These are phyloP conservation scores for Amesomyces nigricolor DNA, from an alignment of 2,329 filamentous ascomycete species.

Conservation along the genomic window DNA sequence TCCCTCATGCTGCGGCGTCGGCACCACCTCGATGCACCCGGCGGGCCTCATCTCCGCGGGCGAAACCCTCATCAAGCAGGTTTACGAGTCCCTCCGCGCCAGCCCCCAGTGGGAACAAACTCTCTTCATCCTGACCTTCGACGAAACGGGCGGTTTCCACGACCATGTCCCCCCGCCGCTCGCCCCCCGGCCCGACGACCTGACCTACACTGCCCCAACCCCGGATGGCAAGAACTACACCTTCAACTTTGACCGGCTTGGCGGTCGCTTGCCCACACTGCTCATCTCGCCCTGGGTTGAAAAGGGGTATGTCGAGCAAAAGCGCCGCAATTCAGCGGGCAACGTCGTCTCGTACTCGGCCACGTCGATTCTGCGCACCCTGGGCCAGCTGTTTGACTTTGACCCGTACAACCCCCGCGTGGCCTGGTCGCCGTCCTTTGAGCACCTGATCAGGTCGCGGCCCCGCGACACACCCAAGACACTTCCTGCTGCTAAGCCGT, in stretches of 20 bases:
- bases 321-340: constrained; percentile 32
- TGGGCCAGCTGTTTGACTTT: constrained; percentile 39
- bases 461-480: not conserved
- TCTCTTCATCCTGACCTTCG: constrained; percentile 42
- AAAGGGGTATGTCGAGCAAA: constrained; percentile 36
- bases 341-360: constrained; percentile 37
- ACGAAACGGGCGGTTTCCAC: constrained; percentile 43
- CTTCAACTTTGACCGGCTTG: constrained; percentile 37
- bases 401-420: constrained; percentile 35
- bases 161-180: constrained; percentile 42
- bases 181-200: constrained; percentile 35
- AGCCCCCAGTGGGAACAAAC: constrained; percentile 43
- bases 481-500: not conserved
- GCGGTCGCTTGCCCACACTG: constrained; percentile 39
- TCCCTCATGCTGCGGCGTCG: constrained; percentile 44
- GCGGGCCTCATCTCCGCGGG: constrained; percentile 39
- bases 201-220: constrained; percentile 34
- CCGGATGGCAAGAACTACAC: constrained; percentile 34
- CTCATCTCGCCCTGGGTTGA: constrained; percentile 41
- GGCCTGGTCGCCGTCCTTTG: constrained; percentile 35
- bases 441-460: constrained; percentile 20
- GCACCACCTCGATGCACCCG: constrained; percentile 40
- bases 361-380: constrained; percentile 38
- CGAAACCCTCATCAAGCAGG: constrained; percentile 40
- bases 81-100: constrained; percentile 40